Percentiles rank a stretch among this genome's conserved stretches.
phyloP scores from a whole-genome alignment of 495 filamentous ascomycete species.

The Durotheca rogersii region DNA sequence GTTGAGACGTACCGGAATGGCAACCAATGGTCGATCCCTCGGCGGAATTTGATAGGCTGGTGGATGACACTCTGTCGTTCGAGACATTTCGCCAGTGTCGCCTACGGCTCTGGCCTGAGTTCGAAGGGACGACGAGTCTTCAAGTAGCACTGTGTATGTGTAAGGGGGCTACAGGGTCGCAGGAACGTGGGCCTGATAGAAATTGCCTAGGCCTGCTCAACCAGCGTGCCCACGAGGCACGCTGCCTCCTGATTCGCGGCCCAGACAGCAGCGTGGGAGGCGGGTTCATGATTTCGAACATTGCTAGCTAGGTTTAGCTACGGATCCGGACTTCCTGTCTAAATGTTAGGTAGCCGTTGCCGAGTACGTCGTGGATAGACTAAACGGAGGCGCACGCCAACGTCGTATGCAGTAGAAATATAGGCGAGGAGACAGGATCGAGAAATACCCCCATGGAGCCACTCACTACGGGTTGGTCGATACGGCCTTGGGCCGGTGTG shows the following conservation, averaged over 20 bases:
- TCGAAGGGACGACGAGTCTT: conserved; percentile 1
- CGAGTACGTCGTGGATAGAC: conserved; percentile 3
- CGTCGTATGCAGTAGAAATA: conserved; percentile 6
- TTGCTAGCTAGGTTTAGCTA: too few relatives aligned
- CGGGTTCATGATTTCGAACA: too few relatives aligned
- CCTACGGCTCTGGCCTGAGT: background rate
- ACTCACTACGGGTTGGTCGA: conserved; percentile 4
- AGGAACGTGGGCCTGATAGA: too few relatives aligned
- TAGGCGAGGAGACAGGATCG: conserved; percentile 9
- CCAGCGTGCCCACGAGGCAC: too few relatives aligned
- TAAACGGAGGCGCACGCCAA: conserved; percentile 3
- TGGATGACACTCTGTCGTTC: conserved; percentile 3
- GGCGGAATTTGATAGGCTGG: conserved; percentile 25
- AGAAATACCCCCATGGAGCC: conserved; percentile 6
- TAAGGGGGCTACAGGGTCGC: too few relatives aligned
- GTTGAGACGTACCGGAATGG: conserved; percentile 17
- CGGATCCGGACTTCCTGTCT: too few relatives aligned
- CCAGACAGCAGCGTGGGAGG: too few relatives aligned
- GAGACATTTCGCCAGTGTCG: background rate
- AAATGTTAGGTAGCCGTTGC: too few relatives aligned
- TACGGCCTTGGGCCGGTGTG: conserved; percentile 19
- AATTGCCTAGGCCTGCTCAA: too few relatives aligned
- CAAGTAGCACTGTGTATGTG: too few relatives aligned
- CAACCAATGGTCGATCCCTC: conserved; percentile 25
- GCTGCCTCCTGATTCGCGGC: too few relatives aligned